Conservation (phyloP, 805 yeast species). For the Metschnikowia sp. region DNA sequence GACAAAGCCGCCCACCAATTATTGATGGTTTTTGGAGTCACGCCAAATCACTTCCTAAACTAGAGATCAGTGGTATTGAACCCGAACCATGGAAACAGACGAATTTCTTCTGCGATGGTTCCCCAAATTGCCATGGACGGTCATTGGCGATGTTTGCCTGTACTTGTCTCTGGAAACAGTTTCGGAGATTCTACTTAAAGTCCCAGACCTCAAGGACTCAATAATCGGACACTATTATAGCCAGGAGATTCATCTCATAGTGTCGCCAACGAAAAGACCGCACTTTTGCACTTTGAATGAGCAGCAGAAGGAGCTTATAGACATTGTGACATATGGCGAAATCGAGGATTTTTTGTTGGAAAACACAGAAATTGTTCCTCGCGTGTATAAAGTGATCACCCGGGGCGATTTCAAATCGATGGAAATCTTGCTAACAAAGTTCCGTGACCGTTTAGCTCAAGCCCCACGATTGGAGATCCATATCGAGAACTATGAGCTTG, state of each 20-base stretch:
- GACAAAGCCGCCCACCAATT: not conserved
- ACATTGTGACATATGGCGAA: slow-evolving; percentile 26
- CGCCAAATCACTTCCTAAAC: not conserved
- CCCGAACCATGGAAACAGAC: slow-evolving; percentile 2
- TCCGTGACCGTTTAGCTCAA: slow-evolving; percentile 15
- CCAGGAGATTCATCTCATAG: slow-evolving; percentile 31
- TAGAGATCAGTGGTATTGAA: not conserved
- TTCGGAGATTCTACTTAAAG: slow-evolving; percentile 10
- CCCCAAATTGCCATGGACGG: slow-evolving; percentile 13
- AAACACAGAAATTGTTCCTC: slow-evolving; percentile 29
- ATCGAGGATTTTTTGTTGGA: slow-evolving; percentile 30
- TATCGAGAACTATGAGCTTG: slow-evolving; percentile 25
- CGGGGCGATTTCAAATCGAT: slow-evolving; percentile 32
- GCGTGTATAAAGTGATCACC: slow-evolving; percentile 24
- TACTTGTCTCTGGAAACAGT: slow-evolving; percentile 10
- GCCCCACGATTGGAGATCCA: slow-evolving; percentile 24
- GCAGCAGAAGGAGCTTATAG: slow-evolving; percentile 12
- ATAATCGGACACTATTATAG: slow-evolving; percentile 26
- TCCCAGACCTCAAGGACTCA: slow-evolving; percentile 20
- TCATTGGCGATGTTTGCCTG: slow-evolving; percentile 10
- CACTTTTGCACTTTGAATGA: slow-evolving; percentile 11
- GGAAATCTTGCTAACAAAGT: slow-evolving; percentile 21
- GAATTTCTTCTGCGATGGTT: slow-evolving; percentile 10
- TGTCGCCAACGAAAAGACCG: slow-evolving; percentile 30
- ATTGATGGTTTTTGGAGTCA: not conserved